A percentile compares a stretch with the other conserved stretches of the same genome.
These are phyloP conservation scores for Leccinum ochraceum DNA, from an alignment of 768 basidiomycete species.

Conservation along the genomic window DNA sequence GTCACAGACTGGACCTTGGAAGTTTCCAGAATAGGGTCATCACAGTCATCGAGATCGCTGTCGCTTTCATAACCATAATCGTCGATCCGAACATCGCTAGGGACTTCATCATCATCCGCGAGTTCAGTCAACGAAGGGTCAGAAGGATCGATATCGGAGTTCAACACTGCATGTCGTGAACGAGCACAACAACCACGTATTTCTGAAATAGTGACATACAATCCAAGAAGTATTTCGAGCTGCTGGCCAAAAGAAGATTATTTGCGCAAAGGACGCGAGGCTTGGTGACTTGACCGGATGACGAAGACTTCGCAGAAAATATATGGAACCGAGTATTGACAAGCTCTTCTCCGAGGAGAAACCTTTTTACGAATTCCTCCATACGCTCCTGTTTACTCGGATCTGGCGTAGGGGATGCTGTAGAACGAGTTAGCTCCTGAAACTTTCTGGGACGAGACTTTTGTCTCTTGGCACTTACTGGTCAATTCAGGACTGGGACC, in stretches of 20 bases:
- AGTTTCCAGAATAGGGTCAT: background rate
- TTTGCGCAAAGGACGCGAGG: slow-evolving; percentile 33
- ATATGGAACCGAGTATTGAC: slow-evolving; percentile 35
- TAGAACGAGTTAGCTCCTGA: background rate
- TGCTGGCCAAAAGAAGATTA: slow-evolving; percentile 26
- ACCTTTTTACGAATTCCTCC: slow-evolving; percentile 25
- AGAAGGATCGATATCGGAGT: slow-evolving; percentile 1
- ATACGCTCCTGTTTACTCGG: slow-evolving; percentile 13
- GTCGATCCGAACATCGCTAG: slow-evolving; percentile 5
- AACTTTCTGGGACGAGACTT: too few relatives aligned
- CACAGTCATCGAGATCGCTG: slow-evolving; percentile 33
- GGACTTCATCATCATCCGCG: slow-evolving; percentile 8
- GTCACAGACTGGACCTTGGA: background rate
- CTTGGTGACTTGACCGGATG: slow-evolving; percentile 9
- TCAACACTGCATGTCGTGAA: slow-evolving; percentile 11
- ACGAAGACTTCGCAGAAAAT: slow-evolving; percentile 18
- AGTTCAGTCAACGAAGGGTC: slow-evolving; percentile 20
- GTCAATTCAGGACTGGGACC: background rate
- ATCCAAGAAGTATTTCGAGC: slow-evolving; percentile 28
- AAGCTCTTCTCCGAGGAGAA: slow-evolving; percentile 30
- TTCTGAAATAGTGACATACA: slow-evolving; percentile 14
- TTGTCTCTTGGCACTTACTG: too few relatives aligned
- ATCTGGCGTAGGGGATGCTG: background rate
- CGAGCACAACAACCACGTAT: background rate
- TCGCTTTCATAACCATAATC: slow-evolving; percentile 35